Evolutionary conservation across 257 asterid genomes (phyloP).

Genomic region (Solanum pinnatisectum): DNA sequence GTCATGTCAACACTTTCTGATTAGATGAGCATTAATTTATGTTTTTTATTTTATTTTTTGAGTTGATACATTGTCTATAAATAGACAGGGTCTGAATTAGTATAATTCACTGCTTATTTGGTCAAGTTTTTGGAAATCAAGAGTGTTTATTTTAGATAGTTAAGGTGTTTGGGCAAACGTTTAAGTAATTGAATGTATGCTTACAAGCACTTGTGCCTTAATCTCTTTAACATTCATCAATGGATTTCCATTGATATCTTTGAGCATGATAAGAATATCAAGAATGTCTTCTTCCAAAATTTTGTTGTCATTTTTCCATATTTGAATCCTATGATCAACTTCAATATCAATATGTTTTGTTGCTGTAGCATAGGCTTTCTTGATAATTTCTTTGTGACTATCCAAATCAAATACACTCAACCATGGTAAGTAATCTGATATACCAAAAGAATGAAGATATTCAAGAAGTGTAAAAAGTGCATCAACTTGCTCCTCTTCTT

Average conservation of each 20-base stretch:
- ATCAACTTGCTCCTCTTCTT: background rate
- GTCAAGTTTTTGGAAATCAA: background rate
- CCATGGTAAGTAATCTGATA: background rate
- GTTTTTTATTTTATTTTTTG: background rate
- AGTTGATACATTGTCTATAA: background rate
- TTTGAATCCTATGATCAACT: background rate
- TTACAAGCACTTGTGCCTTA: background rate
- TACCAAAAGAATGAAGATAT: background rate
- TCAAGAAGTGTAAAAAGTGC: too few species aligned
- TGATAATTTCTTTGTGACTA: background rate
- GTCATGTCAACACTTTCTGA: background rate
- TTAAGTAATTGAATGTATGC: background rate
- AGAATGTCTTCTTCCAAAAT: background rate
- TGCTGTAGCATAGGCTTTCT: background rate
- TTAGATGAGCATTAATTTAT: background rate
- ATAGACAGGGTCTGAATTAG: background rate
- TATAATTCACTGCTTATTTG: background rate
- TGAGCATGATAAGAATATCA: conserved; percentile 1
- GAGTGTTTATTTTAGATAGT: background rate
- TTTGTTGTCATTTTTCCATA: background rate
- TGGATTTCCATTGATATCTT: background rate
- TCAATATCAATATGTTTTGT: background rate
- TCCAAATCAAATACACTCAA: background rate
- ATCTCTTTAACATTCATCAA: background rate
- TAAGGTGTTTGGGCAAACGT: background rate